phyloP scores from a whole-genome alignment of 2,329 filamentous ascomycete genomes.

The Parastagonospora nodorum region DNA sequence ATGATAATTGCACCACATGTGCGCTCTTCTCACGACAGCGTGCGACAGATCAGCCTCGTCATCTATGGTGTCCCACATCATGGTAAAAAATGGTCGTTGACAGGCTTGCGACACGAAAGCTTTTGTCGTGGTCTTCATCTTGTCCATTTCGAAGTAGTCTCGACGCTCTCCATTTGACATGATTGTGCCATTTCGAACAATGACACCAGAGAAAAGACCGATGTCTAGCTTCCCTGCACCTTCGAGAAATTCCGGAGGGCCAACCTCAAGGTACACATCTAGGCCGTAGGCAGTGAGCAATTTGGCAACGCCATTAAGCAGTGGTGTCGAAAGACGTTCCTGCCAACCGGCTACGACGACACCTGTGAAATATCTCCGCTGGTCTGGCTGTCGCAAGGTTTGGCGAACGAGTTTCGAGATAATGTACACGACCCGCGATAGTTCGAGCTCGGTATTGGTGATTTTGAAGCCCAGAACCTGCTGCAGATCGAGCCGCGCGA shows the following conservation, averaged over 20 bases:
- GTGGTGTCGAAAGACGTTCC: constrained; percentile 28
- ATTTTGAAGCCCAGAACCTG: constrained; percentile 27
- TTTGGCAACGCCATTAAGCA: constrained; percentile 38
- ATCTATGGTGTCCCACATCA: constrained; percentile 48
- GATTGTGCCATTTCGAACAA: constrained; percentile 45
- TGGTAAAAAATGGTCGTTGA: constrained; percentile 40
- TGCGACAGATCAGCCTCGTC: constrained; percentile 41
- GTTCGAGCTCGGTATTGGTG: constrained; percentile 29
- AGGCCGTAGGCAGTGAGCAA: constrained; percentile 38
- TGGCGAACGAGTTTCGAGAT: constrained; percentile 31
- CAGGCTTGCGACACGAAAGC: constrained; percentile 46
- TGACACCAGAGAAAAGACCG: constrained; percentile 33
- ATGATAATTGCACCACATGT: constrained; percentile 47
- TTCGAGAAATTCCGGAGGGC: constrained; percentile 41
- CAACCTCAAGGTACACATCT: constrained; percentile 41
- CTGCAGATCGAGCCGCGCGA: constrained; percentile 38
- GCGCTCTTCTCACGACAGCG: constrained; percentile 41
- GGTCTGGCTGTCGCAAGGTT: constrained; percentile 27
- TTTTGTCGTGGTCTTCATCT: constrained; percentile 46
- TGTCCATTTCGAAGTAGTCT: constrained; percentile 47
- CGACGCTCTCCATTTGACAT: constrained; percentile 40
- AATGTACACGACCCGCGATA: constrained; percentile 30
- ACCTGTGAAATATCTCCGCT: constrained; percentile 38
- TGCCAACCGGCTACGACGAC: constrained; percentile 42
- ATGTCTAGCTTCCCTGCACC: constrained; percentile 30